Conservation (phyloP, 179 eudicot genomes). For the Vitellaria paradoxa region DNA sequence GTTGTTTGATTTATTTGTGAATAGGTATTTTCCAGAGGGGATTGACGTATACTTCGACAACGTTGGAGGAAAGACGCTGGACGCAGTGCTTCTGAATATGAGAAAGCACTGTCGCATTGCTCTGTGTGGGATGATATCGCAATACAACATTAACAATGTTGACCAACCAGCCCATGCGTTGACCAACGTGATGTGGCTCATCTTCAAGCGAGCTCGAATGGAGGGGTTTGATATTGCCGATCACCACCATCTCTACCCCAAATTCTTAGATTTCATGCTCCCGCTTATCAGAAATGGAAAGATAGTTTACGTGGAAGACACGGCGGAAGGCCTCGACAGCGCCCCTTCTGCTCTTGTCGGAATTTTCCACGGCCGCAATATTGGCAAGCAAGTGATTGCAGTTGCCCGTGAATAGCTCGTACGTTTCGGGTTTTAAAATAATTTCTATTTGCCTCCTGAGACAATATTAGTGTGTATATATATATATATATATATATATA, state of each 20-base stretch:
- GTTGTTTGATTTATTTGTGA: no score
- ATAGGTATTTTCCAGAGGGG: constrained; percentile 56
- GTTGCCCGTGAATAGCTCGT: constrained; percentile 30
- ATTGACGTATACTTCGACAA: constrained; percentile 70
- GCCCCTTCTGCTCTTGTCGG: constrained; percentile 47
- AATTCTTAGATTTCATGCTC: constrained; percentile 42
- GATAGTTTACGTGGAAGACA: constrained; percentile 42
- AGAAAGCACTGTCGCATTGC: constrained; percentile 43
- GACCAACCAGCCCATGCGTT: constrained; percentile 41
- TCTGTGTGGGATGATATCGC: constrained; percentile 65
- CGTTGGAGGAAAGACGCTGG: constrained; percentile 63
- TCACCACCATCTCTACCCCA: constrained; percentile 39
- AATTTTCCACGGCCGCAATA: constrained; percentile 33
- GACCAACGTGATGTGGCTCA: constrained; percentile 28
- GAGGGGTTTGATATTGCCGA: constrained; percentile 35
- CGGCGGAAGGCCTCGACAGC: constrained; percentile 46
- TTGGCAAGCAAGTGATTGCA: constrained; percentile 21
- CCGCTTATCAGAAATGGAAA: constrained; percentile 36
- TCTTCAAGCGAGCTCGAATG: constrained; percentile 33
- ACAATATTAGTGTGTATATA: no score
- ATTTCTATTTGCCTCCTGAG: no score
- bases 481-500: no score
- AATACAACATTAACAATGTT: constrained; percentile 32
- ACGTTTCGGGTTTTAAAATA: no score
- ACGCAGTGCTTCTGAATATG: constrained; percentile 59